Evolutionary conservation across 2,329 filamentous ascomycete genomes (phyloP), one percentile per base, ranked within the genome.

Genomic region (Aspergillus amoenus): DNA sequence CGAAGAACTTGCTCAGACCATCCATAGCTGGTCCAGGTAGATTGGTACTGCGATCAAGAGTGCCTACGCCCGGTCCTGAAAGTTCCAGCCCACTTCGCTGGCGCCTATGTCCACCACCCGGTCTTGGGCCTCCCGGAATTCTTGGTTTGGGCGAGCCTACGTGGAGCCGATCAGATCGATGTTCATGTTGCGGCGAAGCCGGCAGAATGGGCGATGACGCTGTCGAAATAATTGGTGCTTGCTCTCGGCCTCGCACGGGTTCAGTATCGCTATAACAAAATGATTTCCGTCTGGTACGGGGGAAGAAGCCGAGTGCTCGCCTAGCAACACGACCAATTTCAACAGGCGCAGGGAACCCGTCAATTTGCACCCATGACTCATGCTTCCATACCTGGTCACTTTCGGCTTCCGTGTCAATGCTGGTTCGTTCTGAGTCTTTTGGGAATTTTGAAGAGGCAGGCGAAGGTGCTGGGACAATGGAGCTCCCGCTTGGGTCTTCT

Each of bases 221-320:
- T 40, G 64, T 64, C 52, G 65, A 68, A 24, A 62, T 64, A 13
- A 67, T 67, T 21, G 59, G 64, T 63, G 77, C 30, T 70, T 66
- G 65, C 52, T 68, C 62, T 66, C 58, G 67, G 66, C 54, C 68
- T 55, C 59, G 70, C 62, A 42, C 72, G 64, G 54, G 58, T 43
- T 85, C 82, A 3, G 89, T 89, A 52, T 83, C 82, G 1, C 86
- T 86, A 65, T 83, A 79, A 9, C 84, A 76, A 5, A 72, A 68
- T 61, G 89, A 94, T 87, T 94, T 94, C 85, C 93, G 91, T 70
- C 92, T 83, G 18, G 92, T 85, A 7, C 93, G 93, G 3, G 93
- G 93, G 69, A 97, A 97, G 75, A 93, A 97, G 22, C 93, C 93
- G 44, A 97, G 82, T 2, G 88, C 84, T 74, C 88, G 87, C 56